phyloP scores from a whole-genome alignment of 768 basidiomycete genomes.

The Naematelia encephala region DNA sequence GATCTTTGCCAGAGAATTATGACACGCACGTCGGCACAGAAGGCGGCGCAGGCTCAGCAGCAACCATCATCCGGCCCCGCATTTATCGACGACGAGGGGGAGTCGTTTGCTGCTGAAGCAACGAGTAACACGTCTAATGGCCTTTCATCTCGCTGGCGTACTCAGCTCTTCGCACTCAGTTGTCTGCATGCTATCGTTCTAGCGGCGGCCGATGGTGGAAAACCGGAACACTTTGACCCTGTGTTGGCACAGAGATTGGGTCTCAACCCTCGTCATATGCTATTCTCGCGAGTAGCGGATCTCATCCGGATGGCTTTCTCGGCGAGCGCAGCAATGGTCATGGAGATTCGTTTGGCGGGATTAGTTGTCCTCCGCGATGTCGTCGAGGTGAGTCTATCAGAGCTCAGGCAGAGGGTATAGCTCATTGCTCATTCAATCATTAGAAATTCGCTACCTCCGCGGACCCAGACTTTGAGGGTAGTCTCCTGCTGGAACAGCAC shows the following conservation, averaged over 20 bases:
- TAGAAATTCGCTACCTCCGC: slow-evolving; percentile 82
- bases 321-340: slow-evolving; percentile 92
- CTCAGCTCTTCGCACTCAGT: slow-evolving; percentile 87
- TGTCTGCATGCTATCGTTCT: slow-evolving; percentile 86
- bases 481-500: slow-evolving; percentile 87
- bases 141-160: slow-evolving; percentile 77
- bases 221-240: slow-evolving; percentile 79
- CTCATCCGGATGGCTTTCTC: slow-evolving; percentile 98
- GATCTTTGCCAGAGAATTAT: slow-evolving; percentile 96
- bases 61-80: slow-evolving; percentile 29
- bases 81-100: slow-evolving; percentile 84
- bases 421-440: background rate
- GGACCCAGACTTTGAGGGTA: slow-evolving; percentile 89
- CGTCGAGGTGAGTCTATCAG: slow-evolving; percentile 64
- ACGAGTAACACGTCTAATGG: slow-evolving; percentile 20
- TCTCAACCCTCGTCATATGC: slow-evolving; percentile 55
- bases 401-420: background rate
- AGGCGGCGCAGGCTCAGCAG: slow-evolving; percentile 14
- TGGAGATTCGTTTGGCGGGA: slow-evolving; percentile 88
- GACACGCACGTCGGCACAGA: slow-evolving; percentile 71
- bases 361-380: slow-evolving; percentile 84
- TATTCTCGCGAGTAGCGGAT: slow-evolving; percentile 83
- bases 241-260: slow-evolving; percentile 56
- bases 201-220: slow-evolving; percentile 67
- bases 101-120: slow-evolving; percentile 59